These are phyloP conservation scores for Liriodendron chinense DNA, from an alignment of 164 flowering plant species.

Conservation along the genomic window DNA sequence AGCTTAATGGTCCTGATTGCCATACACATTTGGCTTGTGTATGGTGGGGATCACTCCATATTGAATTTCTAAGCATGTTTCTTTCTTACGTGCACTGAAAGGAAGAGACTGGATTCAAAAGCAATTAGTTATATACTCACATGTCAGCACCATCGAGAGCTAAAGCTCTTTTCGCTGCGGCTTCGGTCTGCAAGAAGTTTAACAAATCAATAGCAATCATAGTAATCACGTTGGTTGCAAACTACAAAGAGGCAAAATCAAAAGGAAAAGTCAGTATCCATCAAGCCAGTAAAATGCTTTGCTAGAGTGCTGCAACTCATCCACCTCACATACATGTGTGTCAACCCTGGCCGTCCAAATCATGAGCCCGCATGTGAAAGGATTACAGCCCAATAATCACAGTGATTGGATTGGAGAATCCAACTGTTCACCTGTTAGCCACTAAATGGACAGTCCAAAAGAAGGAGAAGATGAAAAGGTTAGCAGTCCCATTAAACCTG, in stretches of 20 bases:
- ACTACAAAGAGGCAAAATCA: neutral
- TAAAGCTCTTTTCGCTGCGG: conserved; percentile 85
- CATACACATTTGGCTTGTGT: too few species aligned
- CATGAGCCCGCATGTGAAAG: neutral
- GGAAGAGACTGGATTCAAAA: neutral
- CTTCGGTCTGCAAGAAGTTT: conserved; percentile 71
- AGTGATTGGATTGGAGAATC: neutral
- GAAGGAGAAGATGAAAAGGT: neutral
- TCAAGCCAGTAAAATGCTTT: neutral
- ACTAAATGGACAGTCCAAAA: neutral
- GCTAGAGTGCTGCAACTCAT: neutral
- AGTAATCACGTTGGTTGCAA: neutral
- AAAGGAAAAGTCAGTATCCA: neutral
- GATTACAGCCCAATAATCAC: neutral
- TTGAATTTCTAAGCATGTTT: neutral
- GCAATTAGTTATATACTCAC: conserved; percentile 40
- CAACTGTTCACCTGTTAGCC: neutral
- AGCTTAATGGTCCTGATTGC: neutral
- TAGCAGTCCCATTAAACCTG: neutral
- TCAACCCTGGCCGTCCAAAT: neutral
- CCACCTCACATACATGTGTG: neutral
- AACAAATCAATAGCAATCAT: conserved; percentile 1
- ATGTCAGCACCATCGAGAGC: conserved; percentile 89
- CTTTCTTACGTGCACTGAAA: neutral
- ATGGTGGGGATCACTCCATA: neutral